Conservation (phyloP, 2,329 filamentous ascomycete genomes). For the Fusarium nematophilum region DNA sequence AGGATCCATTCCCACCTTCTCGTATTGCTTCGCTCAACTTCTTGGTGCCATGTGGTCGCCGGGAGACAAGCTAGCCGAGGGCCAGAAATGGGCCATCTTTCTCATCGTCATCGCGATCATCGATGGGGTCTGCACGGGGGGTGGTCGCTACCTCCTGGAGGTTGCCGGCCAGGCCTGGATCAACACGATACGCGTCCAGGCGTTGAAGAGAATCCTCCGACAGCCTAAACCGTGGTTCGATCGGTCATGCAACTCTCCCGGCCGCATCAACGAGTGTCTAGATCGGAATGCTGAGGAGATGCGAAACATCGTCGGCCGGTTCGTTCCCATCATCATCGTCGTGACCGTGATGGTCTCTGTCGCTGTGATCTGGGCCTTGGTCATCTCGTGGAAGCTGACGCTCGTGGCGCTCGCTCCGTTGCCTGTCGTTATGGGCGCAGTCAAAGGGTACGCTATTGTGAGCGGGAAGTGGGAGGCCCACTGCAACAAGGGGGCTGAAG, state of each 20-base stretch:
- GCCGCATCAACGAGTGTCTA: constrained; percentile 75
- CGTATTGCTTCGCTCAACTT: constrained; percentile 79
- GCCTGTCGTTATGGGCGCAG: constrained; percentile 75
- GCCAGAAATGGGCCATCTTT: constrained; percentile 74
- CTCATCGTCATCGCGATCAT: constrained; percentile 75
- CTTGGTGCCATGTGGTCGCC: constrained; percentile 75
- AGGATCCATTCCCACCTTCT: constrained; percentile 77
- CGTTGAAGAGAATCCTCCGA: constrained; percentile 75
- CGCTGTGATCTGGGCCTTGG: constrained; percentile 80
- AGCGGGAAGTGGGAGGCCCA: constrained; percentile 78
- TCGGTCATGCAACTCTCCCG: constrained; percentile 70
- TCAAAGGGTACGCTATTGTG: constrained; percentile 72
- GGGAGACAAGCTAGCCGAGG: constrained; percentile 58
- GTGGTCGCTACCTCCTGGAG: constrained; percentile 79
- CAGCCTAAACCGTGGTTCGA: constrained; percentile 88
- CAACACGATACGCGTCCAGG: constrained; percentile 74
- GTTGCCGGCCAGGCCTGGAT: constrained; percentile 80
- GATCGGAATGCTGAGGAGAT: constrained; percentile 90
- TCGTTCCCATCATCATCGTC: constrained; percentile 76
- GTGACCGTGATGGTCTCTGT: constrained; percentile 74
- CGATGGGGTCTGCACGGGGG: constrained; percentile 74
- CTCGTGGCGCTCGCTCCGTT: constrained; percentile 77
- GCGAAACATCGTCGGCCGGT: constrained; percentile 82
- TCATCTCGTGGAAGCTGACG: constrained; percentile 82
- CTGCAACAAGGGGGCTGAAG: constrained; percentile 72